Evolutionary conservation across 2,329 filamentous ascomycete genomes (phyloP), one percentile per base, ranked within the genome.

Genomic region (Colletotrichum sublineola): DNA sequence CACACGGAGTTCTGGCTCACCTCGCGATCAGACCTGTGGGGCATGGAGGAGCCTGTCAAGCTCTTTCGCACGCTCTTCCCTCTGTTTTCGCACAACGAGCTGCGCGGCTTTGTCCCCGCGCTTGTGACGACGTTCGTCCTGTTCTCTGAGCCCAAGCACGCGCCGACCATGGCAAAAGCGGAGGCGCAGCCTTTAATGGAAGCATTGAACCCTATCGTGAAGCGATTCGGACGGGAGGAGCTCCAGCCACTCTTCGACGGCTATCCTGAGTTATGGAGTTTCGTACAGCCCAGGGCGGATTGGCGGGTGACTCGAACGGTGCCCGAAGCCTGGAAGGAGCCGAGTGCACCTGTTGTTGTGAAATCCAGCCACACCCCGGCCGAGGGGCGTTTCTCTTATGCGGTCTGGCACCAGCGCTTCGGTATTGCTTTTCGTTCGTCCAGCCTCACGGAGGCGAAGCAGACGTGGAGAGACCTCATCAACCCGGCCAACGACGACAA

Each of bases 381-480:
- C 7, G 5, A 33, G 15, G 66, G 46, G 38, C 53, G 15, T 14
- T 73, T 72, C 40, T 68, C 72, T 12, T 74, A 75, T 42, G 58
- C 53, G 2, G 46, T 48, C 18, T 75, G 74, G 74, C 74, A 74
- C 55, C 67, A 60, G 33, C 61, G 72, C 9, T 70, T 75, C 53
- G 44, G 20, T 4, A 38, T 62, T 2, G 64, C 63, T 24, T 74
- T 73, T 31, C 69, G 63, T 31, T 48, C 61, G n/a, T 50, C 73
- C 48, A 63, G 70, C 42, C 29, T 55, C 12, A 53, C 46, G 24
- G 66, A 60, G 2, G 55, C 69, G 5, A 57, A 56, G 29, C 65
- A 66, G 46, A 63, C 68, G 56, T 84, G 82, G 82, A 61, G 79
- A 42, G 77, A 80, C 24, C 74, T 84, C 57, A 76, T 74, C 44